Percentiles rank a stretch among this genome's conserved stretches.
Conservation (phyloP, 1,284 basidiomycete genomes). For the Cronartium quercuum region DNA sequence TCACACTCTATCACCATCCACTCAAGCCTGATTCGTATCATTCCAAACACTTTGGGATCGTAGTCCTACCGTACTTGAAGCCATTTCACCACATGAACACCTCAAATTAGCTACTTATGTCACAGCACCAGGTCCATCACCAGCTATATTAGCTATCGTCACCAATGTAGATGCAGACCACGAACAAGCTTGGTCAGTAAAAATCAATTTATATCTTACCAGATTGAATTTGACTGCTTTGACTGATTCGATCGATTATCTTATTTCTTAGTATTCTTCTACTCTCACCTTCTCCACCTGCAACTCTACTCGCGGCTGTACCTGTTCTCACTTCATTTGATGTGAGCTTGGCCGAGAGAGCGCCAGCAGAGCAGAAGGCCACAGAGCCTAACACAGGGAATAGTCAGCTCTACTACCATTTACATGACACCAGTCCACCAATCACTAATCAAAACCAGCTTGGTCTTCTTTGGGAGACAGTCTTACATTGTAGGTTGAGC, state of each 20-base stretch:
- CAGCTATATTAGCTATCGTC: constrained; percentile 16
- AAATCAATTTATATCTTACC: background rate
- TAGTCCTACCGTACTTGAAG: constrained; percentile 30
- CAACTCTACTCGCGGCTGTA: constrained; percentile 21
- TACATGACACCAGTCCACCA: background rate
- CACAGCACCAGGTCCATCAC: background rate
- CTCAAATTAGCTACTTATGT: constrained; percentile 30
- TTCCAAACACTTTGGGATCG: background rate
- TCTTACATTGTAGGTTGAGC: constrained; percentile 21
- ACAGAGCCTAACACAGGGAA: constrained; percentile 1
- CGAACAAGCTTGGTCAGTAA: constrained; percentile 21
- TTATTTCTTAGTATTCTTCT: constrained; percentile 3
- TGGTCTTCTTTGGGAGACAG: background rate
- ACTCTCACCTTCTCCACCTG: constrained; percentile 5
- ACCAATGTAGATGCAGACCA: constrained; percentile 26
- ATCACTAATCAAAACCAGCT: background rate
- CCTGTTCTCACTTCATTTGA: constrained; percentile 22
- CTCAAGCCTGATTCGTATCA: background rate
- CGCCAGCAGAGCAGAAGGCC: background rate
- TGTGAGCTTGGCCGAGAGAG: constrained; percentile 9
- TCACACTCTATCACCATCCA: no score
- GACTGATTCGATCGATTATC: background rate
- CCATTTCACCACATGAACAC: constrained; percentile 30
- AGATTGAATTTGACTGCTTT: background rate
- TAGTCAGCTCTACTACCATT: constrained; percentile 11